Conservation (phyloP, 2,329 filamentous ascomycete species). For the Didymella keratinophila region DNA sequence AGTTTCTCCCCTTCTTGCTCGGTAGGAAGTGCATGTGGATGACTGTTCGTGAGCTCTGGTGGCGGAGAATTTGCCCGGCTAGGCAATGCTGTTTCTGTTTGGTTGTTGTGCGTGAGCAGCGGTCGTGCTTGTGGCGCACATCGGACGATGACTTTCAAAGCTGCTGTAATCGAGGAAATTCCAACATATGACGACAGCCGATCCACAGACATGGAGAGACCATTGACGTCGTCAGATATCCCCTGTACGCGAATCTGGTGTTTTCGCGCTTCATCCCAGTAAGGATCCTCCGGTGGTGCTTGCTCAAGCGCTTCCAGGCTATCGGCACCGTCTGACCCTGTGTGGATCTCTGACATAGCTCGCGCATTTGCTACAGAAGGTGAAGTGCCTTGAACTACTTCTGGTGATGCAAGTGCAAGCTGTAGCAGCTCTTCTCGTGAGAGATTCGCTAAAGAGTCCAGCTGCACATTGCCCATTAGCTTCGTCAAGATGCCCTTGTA, state of each 20-base stretch:
- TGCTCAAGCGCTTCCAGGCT: constrained; percentile 71
- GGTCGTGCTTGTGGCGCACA: constrained; percentile 61
- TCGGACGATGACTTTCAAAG: constrained; percentile 72
- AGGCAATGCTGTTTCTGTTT: constrained; percentile 48
- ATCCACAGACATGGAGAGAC: constrained; percentile 68
- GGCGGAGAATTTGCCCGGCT: constrained; percentile 50
- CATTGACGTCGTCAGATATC: constrained; percentile 75
- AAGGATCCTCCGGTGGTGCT: constrained; percentile 69
- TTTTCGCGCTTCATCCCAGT: constrained; percentile 69
- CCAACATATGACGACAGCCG: constrained; percentile 72
- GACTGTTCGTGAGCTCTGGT: constrained; percentile 43
- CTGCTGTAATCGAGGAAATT: constrained; percentile 77
- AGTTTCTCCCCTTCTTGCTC: constrained; percentile 72
- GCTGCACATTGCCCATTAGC: constrained; percentile 54
- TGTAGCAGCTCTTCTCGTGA: constrained; percentile 57
- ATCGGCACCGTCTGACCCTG: constrained; percentile 58
- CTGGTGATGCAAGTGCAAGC: constrained; percentile 53
- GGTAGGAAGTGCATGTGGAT: constrained; percentile 59
- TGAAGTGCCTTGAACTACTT: constrained; percentile 43
- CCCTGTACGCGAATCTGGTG: constrained; percentile 54
- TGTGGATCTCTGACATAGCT: constrained; percentile 49
- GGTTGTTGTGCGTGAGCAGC: constrained; percentile 56
- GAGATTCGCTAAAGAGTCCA: constrained; percentile 51
- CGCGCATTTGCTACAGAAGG: constrained; percentile 39
- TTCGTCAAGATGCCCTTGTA: constrained; percentile 54